These are phyloP conservation scores for Moniliella sp. DNA, from an alignment of 1,284 basidiomycete genomes.

Conservation along the genomic window DNA sequence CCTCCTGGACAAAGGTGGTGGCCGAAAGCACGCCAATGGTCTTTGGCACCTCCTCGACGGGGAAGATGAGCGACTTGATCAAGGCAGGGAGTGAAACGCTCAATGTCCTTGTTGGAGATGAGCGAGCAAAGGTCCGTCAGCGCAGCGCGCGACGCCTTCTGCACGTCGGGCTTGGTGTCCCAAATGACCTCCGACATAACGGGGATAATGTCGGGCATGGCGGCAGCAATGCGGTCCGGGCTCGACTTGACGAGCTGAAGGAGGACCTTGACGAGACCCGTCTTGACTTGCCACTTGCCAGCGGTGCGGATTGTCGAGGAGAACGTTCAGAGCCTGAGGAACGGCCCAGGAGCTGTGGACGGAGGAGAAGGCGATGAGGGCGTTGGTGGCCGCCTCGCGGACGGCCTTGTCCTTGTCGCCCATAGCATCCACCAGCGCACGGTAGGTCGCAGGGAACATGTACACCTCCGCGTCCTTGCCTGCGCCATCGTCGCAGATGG, in stretches of 20 bases:
- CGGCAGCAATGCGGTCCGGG: conserved; percentile 61
- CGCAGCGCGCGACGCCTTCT: conserved; percentile 88
- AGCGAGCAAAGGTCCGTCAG: conserved; percentile 49
- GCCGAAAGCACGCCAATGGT: conserved; percentile 89
- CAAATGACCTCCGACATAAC: conserved; percentile 86
- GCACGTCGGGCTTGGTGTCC: conserved; percentile 99
- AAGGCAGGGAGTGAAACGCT: conserved; percentile 57
- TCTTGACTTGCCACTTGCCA: conserved; percentile 99
- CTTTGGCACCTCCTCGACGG: conserved; percentile 92
- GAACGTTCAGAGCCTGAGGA: conserved; percentile 59
- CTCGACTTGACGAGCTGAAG: conserved; percentile 72
- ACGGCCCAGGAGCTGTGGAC: conserved; percentile 77
- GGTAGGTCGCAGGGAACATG: conserved; percentile 61
- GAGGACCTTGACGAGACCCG: conserved; percentile 59
- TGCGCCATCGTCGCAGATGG: conserved; percentile 53
- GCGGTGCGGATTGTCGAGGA: conserved; percentile 86
- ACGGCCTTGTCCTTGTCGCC: conserved; percentile 76
- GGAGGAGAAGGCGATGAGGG: conserved; percentile 57
- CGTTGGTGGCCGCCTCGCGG: conserved; percentile 61
- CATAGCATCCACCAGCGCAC: conserved; percentile 66
- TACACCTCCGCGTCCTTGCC: conserved; percentile 68
- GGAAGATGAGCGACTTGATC: conserved; percentile 91
- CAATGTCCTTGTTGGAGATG: conserved; percentile 98
- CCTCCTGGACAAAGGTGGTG: conserved; percentile 99
- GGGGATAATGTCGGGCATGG: conserved; percentile 89